Evolutionary conservation across 176 grass and related monocot genomes (phyloP).

Genomic region (Saccharum spontaneum): DNA sequence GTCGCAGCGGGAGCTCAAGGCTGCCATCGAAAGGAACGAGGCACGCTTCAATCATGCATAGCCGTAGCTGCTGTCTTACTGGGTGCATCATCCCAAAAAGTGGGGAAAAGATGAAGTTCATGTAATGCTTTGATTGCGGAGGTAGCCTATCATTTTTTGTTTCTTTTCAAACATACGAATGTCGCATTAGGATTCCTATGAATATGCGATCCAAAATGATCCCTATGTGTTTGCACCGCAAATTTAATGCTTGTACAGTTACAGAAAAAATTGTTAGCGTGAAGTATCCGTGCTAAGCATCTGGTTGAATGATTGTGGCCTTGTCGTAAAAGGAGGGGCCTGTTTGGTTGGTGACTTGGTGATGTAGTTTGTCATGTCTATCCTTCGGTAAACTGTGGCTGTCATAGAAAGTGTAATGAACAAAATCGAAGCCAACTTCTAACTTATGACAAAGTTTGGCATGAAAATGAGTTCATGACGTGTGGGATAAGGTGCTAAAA

Average conservation of each 20-base stretch:
- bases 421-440: too few relatives aligned
- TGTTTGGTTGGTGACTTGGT: too few relatives aligned
- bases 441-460: too few relatives aligned
- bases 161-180: not conserved
- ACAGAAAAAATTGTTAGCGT: not conserved
- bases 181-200: not conserved
- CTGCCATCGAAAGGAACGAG: slow-evolving; percentile 51
- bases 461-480: too few relatives aligned
- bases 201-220: not conserved
- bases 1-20: slow-evolving; percentile 62
- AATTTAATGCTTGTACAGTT: not conserved
- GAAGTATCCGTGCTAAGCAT: not conserved
- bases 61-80: not conserved
- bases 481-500: too few relatives aligned
- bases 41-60: slow-evolving; percentile 30
- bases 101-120: not conserved
- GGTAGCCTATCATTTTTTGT: not conserved
- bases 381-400: too few relatives aligned
- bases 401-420: too few relatives aligned
- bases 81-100: not conserved
- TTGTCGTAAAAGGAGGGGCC: not conserved
- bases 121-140: not conserved
- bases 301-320: not conserved
- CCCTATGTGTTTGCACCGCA: not conserved
- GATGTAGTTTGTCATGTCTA: too few relatives aligned